Evolutionary conservation across 129 eudicot genomes (phyloP), one percentile per base, ranked within the genome.

Genomic region (Heracleum sosnowskyi): DNA sequence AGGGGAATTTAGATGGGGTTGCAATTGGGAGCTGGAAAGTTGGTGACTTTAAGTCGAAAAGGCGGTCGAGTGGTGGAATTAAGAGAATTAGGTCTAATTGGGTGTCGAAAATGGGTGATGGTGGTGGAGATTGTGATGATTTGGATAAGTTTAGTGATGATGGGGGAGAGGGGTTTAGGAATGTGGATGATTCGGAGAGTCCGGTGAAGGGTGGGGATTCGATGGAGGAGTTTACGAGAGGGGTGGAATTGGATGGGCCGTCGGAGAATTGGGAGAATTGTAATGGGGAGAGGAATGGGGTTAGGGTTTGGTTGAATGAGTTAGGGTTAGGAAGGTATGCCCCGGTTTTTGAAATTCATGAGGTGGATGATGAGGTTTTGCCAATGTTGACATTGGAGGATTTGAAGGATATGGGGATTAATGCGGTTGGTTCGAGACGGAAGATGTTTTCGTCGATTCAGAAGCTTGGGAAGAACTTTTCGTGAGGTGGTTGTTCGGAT

Each of bases 391-490:
- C 82, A 40, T 36, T 81, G 29, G 82, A 83, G 45, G 82, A 86
- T 83, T 80, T 83, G 36, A 85, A 85, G 83, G 88, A 85, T 55
- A 85, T 81, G 88, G 85, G 88, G 42, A 85, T 85, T 28, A 82
- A 41, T 55, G 88, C 85, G 85, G 85, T 85, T 24, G 85, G 88
- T 22, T 81, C 85, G 44, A 41, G 88, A 77, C 63, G 85, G 81
- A 85, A 84, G 77, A 81, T 85, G 88, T 85, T 41, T 31, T 46
- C 66, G 40, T 79, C 88, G 12, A 85, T 82, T 74, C 81, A 79
- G 79, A 85, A 75, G 72, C 86, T 82, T 73, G 64, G 73, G 8
- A 82, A 76, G 49, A 57, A 76, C 34, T 79, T 70, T 42, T 74
- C 80, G 2, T 84, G 28, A 36, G 5, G 36, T 3, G 22, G 46